Percentiles rank a stretch among this genome's conserved stretches.
These are phyloP conservation scores for Naganishia cerealis DNA, from an alignment of 1,284 basidiomycete genomes.

Conservation along the genomic window DNA sequence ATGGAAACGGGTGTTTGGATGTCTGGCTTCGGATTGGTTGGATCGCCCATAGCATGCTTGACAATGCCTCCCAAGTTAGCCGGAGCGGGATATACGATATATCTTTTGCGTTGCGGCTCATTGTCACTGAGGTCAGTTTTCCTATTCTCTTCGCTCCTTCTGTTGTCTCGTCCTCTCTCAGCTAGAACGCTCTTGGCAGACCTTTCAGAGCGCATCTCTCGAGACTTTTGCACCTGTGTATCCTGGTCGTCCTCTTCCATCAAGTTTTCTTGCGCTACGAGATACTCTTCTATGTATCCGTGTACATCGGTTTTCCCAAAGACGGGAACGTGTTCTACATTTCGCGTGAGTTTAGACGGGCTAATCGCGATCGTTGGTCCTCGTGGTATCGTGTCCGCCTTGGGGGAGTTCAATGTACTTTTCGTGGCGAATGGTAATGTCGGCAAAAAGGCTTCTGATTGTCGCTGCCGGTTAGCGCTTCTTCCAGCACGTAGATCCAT, in stretches of 20 bases:
- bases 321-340: background rate
- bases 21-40: background rate
- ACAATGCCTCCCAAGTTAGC: background rate
- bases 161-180: background rate
- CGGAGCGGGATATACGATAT: conserved; percentile 2
- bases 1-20: background rate
- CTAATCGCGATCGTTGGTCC: conserved; percentile 9
- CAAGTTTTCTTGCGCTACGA: background rate
- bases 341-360: background rate
- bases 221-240: conserved; percentile 20
- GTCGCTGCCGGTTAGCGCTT: conserved; percentile 19
- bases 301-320: conserved; percentile 6
- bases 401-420: conserved; percentile 12
- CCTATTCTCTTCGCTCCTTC: background rate
- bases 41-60: background rate
- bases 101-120: background rate
- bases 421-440: conserved; percentile 6
- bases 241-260: conserved; percentile 19
- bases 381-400: conserved; percentile 1
- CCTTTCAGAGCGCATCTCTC: background rate
- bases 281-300: background rate
- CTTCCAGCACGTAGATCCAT: conserved; percentile 13
- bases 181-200: background rate
- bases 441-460: conserved; percentile 11
- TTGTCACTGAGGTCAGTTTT: background rate